A percentile compares a stretch with the other conserved stretches of the same genome.
These are phyloP conservation scores for Arthroderma uncinatum DNA, from an alignment of 2,329 filamentous ascomycete species.

Conservation along the genomic window DNA sequence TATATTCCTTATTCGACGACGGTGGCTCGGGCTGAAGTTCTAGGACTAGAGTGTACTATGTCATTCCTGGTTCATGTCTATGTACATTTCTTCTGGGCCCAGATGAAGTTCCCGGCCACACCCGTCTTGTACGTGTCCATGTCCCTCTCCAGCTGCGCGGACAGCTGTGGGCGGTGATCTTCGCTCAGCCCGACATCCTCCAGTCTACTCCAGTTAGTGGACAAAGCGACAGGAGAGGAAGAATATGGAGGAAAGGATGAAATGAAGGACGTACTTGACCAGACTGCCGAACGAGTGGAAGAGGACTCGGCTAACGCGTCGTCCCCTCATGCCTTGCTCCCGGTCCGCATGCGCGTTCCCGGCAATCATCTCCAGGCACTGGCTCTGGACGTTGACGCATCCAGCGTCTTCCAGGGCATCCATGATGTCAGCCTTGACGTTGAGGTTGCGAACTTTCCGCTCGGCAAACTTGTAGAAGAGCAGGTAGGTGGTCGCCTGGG, in stretches of 20 bases:
- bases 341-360: neutral
- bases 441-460: neutral
- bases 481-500: neutral
- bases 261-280: neutral
- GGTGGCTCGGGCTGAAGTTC: neutral
- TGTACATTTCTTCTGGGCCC: neutral
- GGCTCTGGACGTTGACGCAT: neutral
- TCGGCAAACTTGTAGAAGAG: constrained; percentile 1
- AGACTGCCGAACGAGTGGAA: neutral
- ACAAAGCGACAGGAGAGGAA: neutral
- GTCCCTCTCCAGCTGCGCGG: neutral
- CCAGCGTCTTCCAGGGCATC: neutral
- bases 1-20: too few relatives aligned
- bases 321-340: neutral
- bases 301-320: neutral
- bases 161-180: neutral
- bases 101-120: neutral
- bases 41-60: too few relatives aligned
- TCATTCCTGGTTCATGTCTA: neutral
- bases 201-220: neutral
- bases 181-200: constrained; percentile 2
- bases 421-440: neutral
- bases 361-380: neutral
- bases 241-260: neutral
- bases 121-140: constrained; percentile 5